phyloP scores from a whole-genome alignment of 257 asterid species.

The Pogostemon cablin region DNA sequence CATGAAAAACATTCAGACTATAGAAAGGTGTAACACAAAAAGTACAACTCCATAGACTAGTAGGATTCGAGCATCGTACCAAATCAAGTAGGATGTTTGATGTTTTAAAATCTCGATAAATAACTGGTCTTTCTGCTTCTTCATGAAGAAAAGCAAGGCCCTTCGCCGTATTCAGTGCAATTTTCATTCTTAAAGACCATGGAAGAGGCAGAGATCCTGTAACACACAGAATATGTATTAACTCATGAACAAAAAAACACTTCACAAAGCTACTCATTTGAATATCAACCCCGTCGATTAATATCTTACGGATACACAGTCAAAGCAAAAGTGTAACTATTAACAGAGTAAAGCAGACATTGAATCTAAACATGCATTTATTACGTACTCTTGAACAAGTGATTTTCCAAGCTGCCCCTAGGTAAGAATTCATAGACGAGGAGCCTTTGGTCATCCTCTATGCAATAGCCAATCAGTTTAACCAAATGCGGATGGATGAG shows the following conservation, averaged over 20 bases:
- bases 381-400: slow-evolving; percentile 78
- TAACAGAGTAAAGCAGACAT: neutral
- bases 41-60: neutral
- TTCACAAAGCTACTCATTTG: neutral
- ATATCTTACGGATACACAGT: neutral
- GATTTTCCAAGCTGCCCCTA: slow-evolving; percentile 94
- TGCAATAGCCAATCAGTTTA: slow-evolving; percentile 81
- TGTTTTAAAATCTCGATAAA: slow-evolving; percentile 73
- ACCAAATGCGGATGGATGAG: slow-evolving; percentile 81
- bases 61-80: slow-evolving; percentile 46
- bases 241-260: neutral
- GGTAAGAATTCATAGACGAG: slow-evolving; percentile 92
- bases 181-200: slow-evolving; percentile 74
- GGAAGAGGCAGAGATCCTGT: slow-evolving; percentile 75
- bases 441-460: slow-evolving; percentile 78
- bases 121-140: slow-evolving; percentile 79
- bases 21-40: neutral
- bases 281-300: neutral
- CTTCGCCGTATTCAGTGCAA: slow-evolving; percentile 75
- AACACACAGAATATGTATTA: slow-evolving; percentile 23
- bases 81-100: slow-evolving; percentile 70
- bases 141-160: slow-evolving; percentile 89
- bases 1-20: slow-evolving; percentile 25
- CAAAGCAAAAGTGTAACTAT: neutral
- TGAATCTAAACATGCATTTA: neutral